Evolutionary conservation across 106 monocot genomes (phyloP).

Genomic region (Dioscorea zingiberensis): DNA sequence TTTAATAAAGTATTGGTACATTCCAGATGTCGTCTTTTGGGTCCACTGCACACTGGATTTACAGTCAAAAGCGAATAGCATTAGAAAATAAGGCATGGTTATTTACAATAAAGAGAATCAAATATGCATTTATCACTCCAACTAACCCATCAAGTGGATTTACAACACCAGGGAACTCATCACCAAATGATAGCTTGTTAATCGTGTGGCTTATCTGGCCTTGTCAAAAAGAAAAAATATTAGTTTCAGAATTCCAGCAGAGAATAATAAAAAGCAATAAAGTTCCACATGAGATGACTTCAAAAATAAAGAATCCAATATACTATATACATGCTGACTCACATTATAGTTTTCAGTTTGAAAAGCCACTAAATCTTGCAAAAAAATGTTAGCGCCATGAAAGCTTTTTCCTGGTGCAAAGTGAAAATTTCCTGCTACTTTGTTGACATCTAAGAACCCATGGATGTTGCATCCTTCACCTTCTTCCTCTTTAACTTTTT

Average conservation of each 20-base stretch:
- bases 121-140: background rate
- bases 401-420: constrained; percentile 93
- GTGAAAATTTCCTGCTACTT: constrained; percentile 99
- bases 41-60: constrained; percentile 69
- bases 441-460: constrained; percentile 94
- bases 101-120: constrained; percentile 3
- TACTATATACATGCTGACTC: constrained; percentile 10
- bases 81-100: background rate
- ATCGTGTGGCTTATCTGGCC: constrained; percentile 93
- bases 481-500: constrained; percentile 85
- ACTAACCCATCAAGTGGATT: constrained; percentile 97
- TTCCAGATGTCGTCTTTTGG: constrained; percentile 48
- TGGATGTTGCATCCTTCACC: constrained; percentile 98
- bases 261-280: background rate
- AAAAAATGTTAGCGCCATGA: constrained; percentile 47
- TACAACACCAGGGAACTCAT: constrained; percentile 88
- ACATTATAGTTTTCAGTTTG: constrained; percentile 71
- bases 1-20: constrained; percentile 95
- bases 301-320: too few relatives aligned
- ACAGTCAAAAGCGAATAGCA: background rate
- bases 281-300: background rate
- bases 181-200: constrained; percentile 92
- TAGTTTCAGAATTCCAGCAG: background rate
- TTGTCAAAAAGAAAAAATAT: constrained; percentile 4
- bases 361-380: constrained; percentile 61